Conservation (phyloP, 345 rosid genomes). For the Acer campestre region DNA sequence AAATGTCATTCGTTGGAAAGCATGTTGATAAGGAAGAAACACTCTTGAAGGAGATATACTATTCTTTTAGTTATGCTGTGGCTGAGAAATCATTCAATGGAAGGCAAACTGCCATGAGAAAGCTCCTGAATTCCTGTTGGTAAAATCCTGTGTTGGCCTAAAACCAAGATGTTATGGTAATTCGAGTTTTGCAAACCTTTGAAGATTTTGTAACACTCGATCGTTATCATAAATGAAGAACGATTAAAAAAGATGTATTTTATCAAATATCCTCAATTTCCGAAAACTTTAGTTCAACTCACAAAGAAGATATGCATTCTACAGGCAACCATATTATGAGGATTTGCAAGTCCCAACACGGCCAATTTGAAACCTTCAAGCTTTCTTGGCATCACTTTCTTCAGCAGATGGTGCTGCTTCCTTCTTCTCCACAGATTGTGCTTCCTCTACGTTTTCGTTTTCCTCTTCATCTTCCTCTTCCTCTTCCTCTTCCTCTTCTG, state of each 20-base stretch:
- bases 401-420: constrained; percentile 19
- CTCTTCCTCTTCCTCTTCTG: constrained; percentile 36
- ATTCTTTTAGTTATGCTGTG: neutral
- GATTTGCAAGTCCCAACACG: neutral
- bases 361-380: constrained; percentile 10
- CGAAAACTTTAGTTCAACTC: neutral
- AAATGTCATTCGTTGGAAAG: too few relatives aligned
- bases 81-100: neutral
- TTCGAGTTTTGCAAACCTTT: too few relatives aligned
- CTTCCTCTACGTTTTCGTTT: constrained; percentile 25
- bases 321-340: neutral
- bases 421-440: constrained; percentile 6
- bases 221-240: too few relatives aligned
- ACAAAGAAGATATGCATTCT: neutral
- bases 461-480: constrained; percentile 31
- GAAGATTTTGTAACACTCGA: too few relatives aligned
- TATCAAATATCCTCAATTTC: neutral
- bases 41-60: neutral
- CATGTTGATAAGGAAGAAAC: neutral
- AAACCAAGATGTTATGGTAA: neutral
- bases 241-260: too few relatives aligned
- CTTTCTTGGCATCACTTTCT: constrained; percentile 24
- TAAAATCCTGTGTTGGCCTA: neutral
- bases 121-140: neutral
- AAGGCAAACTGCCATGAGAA: neutral